A percentile compares a stretch with the other conserved stretches of the same genome.
Evolutionary conservation across 352 stramenopile species (phyloP).

Genomic region (Aphanomyces stellatus): DNA sequence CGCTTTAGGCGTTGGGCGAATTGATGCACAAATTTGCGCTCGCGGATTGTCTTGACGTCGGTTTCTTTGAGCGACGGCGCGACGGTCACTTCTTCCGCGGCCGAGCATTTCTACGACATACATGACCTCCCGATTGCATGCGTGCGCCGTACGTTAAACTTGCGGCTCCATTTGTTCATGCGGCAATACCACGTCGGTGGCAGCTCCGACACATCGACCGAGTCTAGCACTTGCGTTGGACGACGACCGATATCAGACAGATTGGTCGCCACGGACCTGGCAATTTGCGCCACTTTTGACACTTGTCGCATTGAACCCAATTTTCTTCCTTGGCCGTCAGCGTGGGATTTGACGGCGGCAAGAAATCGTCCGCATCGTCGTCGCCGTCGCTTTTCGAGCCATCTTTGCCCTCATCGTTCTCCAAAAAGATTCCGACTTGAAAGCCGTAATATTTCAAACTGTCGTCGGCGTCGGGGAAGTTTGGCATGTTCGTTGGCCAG

Average conservation of each 20-base stretch:
- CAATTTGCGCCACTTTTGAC: conserved; percentile 71
- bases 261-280: conserved; percentile 36
- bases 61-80: conserved; percentile 50
- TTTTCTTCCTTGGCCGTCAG: conserved; percentile 70
- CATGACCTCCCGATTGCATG: not conserved
- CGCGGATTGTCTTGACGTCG: conserved; percentile 49
- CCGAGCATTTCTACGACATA: conserved; percentile 54
- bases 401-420: conserved; percentile 20
- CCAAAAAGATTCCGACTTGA: conserved; percentile 61
- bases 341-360: conserved; percentile 34
- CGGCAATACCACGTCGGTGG: conserved; percentile 77
- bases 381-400: conserved; percentile 23
- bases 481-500: conserved; percentile 49
- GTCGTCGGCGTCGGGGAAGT: conserved; percentile 50
- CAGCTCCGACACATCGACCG: conserved; percentile 67
- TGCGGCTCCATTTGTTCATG: conserved; percentile 80
- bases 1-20: conserved; percentile 62
- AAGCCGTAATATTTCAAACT: conserved; percentile 73
- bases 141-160: conserved; percentile 48
- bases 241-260: no score
- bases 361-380: conserved; percentile 23
- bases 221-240: conserved; percentile 46
- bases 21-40: conserved; percentile 55
- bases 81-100: conserved; percentile 53
- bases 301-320: conserved; percentile 83